Conservation (phyloP, 768 basidiomycete species). For the Suillus clintonianus region DNA sequence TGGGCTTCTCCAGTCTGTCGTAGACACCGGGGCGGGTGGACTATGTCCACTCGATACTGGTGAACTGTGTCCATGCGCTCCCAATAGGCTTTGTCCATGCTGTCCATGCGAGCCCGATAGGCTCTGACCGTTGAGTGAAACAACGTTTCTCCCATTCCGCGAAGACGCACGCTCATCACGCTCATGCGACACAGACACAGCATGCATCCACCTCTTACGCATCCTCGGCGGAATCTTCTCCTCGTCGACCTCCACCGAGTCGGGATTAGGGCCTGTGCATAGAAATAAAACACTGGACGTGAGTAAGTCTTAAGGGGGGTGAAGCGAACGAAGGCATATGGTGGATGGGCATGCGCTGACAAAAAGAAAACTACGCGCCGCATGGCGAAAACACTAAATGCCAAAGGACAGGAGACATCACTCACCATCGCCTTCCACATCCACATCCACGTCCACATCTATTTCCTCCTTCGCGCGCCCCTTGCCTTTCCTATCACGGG, state of each 20-base stretch:
- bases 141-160: not conserved
- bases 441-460: conserved; percentile 13
- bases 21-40: conserved; percentile 11
- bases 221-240: conserved; percentile 63
- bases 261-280: conserved; percentile 3
- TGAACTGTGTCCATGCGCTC: not conserved
- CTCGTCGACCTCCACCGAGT: conserved; percentile 20
- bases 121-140: not conserved
- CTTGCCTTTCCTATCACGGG: conserved; percentile 28
- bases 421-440: conserved; percentile 24
- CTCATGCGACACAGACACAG: not conserved
- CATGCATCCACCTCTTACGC: conserved; percentile 48
- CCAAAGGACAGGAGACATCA: conserved; percentile 3
- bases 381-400: not conserved
- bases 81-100: not conserved
- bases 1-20: conserved; percentile 27
- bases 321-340: not conserved
- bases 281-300: not conserved
- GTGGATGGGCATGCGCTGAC: not conserved
- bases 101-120: not conserved
- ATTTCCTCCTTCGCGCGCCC: conserved; percentile 12
- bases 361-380: not conserved
- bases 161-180: not conserved
- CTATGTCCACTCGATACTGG: not conserved
- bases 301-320: not conserved